A percentile compares a stretch with the other conserved stretches of the same genome.
These are phyloP conservation scores for Colletotrichum plurivorum DNA, from an alignment of 2,329 filamentous ascomycete genomes.

Conservation along the genomic window DNA sequence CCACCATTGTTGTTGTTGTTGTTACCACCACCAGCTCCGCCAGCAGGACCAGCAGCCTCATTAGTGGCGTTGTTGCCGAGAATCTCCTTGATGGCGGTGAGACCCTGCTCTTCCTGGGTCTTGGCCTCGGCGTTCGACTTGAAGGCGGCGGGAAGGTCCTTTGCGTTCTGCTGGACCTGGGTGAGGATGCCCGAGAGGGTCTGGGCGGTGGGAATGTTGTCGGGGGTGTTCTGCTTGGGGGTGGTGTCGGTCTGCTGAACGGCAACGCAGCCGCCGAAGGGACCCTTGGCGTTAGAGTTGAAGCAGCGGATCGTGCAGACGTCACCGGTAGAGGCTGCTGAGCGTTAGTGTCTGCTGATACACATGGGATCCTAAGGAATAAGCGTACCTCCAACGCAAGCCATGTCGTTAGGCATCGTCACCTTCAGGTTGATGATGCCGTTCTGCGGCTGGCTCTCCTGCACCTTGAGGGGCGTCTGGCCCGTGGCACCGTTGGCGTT, in stretches of 20 bases:
- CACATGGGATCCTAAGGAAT: neutral
- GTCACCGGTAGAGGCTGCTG: conserved; percentile 66
- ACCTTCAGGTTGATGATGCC: conserved; percentile 71
- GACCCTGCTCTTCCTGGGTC: conserved; percentile 48
- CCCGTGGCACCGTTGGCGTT: conserved; percentile 60
- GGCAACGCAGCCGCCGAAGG: conserved; percentile 71
- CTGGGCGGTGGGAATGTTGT: conserved; percentile 61
- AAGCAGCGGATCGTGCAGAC: conserved; percentile 73
- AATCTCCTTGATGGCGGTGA: conserved; percentile 57
- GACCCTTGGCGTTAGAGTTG: conserved; percentile 69
- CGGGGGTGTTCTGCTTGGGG: conserved; percentile 58
- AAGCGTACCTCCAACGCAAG: conserved; percentile 63
- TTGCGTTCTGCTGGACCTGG: conserved; percentile 67
- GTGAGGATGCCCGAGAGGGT: conserved; percentile 59
- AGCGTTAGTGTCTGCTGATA: conserved; percentile 34
- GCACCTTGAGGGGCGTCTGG: conserved; percentile 62
- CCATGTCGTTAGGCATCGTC: conserved; percentile 63
- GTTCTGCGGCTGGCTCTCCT: conserved; percentile 68
- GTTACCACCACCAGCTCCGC: conserved; percentile 7
- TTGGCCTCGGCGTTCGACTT: conserved; percentile 58
- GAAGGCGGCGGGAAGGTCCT: conserved; percentile 60
- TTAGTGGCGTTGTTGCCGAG: conserved; percentile 49
- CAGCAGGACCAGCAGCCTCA: conserved; percentile 48
- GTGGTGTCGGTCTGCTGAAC: conserved; percentile 67
- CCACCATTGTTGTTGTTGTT: conserved; percentile 41